Evolutionary conservation across 2,329 filamentous ascomycete species (phyloP), one percentile per base, ranked within the genome.

Genomic region (Clonostachys chloroleuca): DNA sequence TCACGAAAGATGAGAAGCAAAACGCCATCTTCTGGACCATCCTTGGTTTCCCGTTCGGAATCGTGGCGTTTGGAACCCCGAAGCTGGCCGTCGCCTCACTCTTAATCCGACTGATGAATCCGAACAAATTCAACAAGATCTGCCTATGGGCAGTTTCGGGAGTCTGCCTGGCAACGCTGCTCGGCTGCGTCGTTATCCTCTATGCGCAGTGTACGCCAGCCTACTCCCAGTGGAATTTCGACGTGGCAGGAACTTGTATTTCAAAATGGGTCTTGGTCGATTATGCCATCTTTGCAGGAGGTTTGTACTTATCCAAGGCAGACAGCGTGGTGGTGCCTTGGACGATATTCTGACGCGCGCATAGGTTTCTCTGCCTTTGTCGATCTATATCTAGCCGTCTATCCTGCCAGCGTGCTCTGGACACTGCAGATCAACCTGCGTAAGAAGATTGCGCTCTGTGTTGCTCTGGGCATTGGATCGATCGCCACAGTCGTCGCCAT

Each of bases 351-450:
- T 17, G 9, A 37, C n/a, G 30, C 20, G 17, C 24, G 24, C 10
- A 24, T 43, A 66, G 64, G 55, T 0, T 53, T 64, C 16, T 69
- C 63, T 13, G 66, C 59, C 2, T 53, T 63, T 17, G 59, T 65
- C 13, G 69, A 73, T 49, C 53, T 72, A 1, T 73, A 73, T 44
- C 60, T 73, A 6, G 67, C 70, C 13, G 50, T 70, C 1, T 73
- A 72, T 36, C 69, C 69, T 1, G 60, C 63, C 4, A 43, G 65
- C 3, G 60, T 72, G 1, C 58, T 73, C 0, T 64, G 50, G 36
- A 54, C 56, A 7, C 55, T 73, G 8, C 63, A 69, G 35, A 59
- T 73, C 54, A 61, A 61, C 18, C 48, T 59, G 8, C 59, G 56
- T 44, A 72, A 71, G 58, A 73, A 73, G 56, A 45, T 72, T 9